phyloP scores from a whole-genome alignment of 306 rosid species.

The Cicer arietinum region DNA sequence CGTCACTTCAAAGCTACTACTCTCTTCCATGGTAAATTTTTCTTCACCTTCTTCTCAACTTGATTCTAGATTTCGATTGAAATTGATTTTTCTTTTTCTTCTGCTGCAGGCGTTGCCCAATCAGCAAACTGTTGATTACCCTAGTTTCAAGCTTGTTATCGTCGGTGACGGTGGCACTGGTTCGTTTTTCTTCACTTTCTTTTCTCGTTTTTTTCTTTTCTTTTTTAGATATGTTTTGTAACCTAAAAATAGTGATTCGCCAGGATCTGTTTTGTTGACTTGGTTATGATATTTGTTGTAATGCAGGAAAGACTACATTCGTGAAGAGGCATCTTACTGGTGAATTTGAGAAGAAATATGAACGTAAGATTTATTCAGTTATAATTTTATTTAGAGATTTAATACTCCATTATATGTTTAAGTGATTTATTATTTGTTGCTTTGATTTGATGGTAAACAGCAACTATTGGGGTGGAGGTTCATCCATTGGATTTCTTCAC shows the following conservation, averaged over 20 bases:
- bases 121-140: slow-evolving; percentile 85
- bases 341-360: slow-evolving; percentile 78
- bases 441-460: slow-evolving; percentile 43
- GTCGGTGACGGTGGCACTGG: slow-evolving; percentile 94
- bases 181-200: slow-evolving; percentile 21
- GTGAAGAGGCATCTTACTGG: slow-evolving; percentile 82
- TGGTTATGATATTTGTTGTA: not conserved
- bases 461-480: slow-evolving; percentile 81
- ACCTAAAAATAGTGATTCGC: not conserved
- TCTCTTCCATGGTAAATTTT: not conserved
- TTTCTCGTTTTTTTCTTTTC: not conserved
- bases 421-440: not conserved
- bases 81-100: not conserved
- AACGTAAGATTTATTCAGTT: slow-evolving; percentile 50
- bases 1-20: not conserved
- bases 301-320: slow-evolving; percentile 73
- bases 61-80: not conserved
- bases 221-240: not conserved
- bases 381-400: not conserved
- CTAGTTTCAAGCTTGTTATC: slow-evolving; percentile 83
- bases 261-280: not conserved
- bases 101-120: slow-evolving; percentile 67
- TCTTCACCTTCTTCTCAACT: not conserved
- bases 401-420: not conserved
- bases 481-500: slow-evolving; percentile 78